Base-by-base conservation (phyloP, 176 grass and related monocot genomes). In the Musa acuminata region DNA sequence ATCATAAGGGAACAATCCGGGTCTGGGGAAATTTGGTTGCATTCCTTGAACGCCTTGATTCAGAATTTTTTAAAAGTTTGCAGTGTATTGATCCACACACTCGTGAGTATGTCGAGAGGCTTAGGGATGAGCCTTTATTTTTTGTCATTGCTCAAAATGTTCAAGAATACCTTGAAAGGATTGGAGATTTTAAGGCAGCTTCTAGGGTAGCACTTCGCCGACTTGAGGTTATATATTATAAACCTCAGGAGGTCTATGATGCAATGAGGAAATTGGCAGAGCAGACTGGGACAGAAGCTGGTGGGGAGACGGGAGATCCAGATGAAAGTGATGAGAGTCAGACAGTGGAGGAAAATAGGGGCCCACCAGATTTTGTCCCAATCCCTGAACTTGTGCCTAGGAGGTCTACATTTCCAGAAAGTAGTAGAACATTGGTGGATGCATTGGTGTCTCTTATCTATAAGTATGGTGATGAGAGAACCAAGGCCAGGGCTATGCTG, bases 191-290 rank as follows among this genome's bases (percentile, higher is more conserved):
- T 11, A 97, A 85, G 75, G 88, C 94, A 79, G 87, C 90, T 72
- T 84, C 94, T 8, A 93, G 88, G 59, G 86, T 97, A 76, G 94
- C 90, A 49, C 24, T 97, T 49, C 85, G 90, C 51, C 83, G 90
- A 78, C 90, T 93, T 62, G 90, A 97, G 69, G 65, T 97, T 50
- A 73, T 97, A 27, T 97, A 97, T 84, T 97, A 97, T 79, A 97
- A 97, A 67, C 94, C 90, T 73, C 94, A 97, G 75, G 94, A 89
- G 75, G 94, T 97, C 49, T 97, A 97, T 84, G 90, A 97, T 85
- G 85, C 94, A 52, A 93, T 91, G 87, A 82, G 90, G 51, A 97
- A 87, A 25, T 78, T 97, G 49, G 85, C 94, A 51, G 94, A 93
- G 69, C 87, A 80, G 64, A 80, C 22, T 75, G 78, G 67, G 67